phyloP scores from a whole-genome alignment of 345 rosid species.

The Clausena lansium region DNA sequence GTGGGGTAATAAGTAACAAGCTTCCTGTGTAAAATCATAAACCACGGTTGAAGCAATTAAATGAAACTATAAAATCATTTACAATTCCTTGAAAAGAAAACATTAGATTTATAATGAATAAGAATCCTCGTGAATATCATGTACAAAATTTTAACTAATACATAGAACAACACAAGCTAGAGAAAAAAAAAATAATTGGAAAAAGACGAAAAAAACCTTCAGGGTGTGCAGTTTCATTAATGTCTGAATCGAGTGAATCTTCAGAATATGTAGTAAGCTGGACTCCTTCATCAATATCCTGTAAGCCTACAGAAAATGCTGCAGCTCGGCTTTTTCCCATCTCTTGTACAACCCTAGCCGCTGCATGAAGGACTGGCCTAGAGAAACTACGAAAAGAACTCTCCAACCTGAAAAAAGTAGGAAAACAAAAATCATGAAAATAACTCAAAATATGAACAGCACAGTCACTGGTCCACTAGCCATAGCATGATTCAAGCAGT shows the following conservation, averaged over 20 bases:
- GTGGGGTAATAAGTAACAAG: neutral
- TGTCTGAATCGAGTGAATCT: conserved; percentile 69
- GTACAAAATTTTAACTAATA: neutral
- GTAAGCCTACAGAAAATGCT: conserved; percentile 88
- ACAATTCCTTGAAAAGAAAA: neutral
- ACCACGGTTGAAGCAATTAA: neutral
- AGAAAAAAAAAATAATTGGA: neutral
- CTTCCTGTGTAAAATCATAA: neutral
- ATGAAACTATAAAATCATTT: neutral
- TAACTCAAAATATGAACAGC: neutral
- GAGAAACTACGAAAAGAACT: conserved; percentile 99
- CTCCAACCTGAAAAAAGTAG: conserved; percentile 61
- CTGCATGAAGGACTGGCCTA: conserved; percentile 98
- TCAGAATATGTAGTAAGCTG: conserved; percentile 63
- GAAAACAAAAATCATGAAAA: conserved; percentile 10
- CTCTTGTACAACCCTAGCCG: conserved; percentile 98
- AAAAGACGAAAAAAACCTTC: conserved; percentile 55
- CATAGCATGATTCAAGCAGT: neutral
- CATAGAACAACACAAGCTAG: neutral
- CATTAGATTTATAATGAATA: neutral
- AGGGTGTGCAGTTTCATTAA: conserved; percentile 72
- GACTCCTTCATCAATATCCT: conserved; percentile 88
- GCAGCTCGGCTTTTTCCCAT: conserved; percentile 99
- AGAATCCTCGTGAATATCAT: neutral
- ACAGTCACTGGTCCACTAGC: neutral